Evolutionary conservation across 2,329 filamentous ascomycete species (phyloP), one percentile per base, ranked within the genome.

Genomic region (Aspergillus eucalypticola): DNA sequence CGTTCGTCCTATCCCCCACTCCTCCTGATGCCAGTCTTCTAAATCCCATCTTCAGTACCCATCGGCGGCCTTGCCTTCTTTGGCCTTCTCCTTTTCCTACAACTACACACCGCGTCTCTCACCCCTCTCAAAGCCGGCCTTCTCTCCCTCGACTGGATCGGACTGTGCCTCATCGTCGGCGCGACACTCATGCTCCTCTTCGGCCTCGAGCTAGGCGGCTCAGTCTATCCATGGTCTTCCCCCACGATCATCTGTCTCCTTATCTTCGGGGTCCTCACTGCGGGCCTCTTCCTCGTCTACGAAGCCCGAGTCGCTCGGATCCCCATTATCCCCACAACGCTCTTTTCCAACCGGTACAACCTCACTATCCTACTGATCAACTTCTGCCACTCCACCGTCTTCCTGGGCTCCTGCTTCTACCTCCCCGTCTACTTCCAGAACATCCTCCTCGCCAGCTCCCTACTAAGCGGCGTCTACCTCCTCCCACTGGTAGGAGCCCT

Each of bases 351-450:
- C 29, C 72, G 78, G 6, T 87, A 84, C 5, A 90, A 88, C 70
- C 70, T 88, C 41, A 87, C 87, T 11, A 80, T 83, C 2, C 84
- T 90, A 11, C 75, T 73, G 2, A 80, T 88, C 38, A 86, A 84
- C 62, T 89, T 90, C 72, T 81, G 83, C 62, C 89, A 93, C 72
- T 86, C 87, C 50, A 82, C 86, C 66, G 85, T 88, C 62, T 91
- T 90, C 77, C 89, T 91, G 69, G 85, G 86, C 0, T 84, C 83
- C 17, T 86, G 83, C 58, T 92, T 91, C 78, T 92, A 88, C 76
- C 79, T 92, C 3, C 90, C 90, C 0, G 81, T 94, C 1, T 94
- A 92, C 77, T 90, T 90, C 73, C 90, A 92, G 74, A 82, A 86
- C 58, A 84, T 88, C 55, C 78, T 88, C 39, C 83, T 86, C 51